Base-by-base conservation (phyloP, 495 filamentous ascomycete species). In the Penicillium cataractarum region DNA sequence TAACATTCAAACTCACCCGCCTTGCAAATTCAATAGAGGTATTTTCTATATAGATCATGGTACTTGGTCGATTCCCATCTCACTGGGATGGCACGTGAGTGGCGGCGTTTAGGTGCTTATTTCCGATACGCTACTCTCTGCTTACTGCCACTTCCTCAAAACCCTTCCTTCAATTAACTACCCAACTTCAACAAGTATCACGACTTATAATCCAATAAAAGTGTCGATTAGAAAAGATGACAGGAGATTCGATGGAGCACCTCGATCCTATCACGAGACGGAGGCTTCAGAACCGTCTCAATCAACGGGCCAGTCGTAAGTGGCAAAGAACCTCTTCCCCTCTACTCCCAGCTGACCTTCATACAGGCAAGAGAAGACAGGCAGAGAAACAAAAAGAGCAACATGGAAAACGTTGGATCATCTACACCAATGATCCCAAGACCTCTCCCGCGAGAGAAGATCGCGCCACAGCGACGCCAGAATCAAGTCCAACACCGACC, bases 241-340 rank as follows among this genome's bases (percentile, higher is more conserved):
- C 37, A 52, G 35, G 31, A 4, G 13, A 32, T 0, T 35, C 26
- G 0, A 22, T 21, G 6, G 32, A 33, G 21, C 9, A 35, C 46
- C 55, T 58, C 27, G 71, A 71, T 35, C n/a, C 65, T 10, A 59
- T 42, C 10, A 40, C 63, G 7, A 61, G 63, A 17, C 54, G 70
- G 32, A 64, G 59, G 27, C 55, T 67, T 4, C 70, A 72, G 29
- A 72, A 72, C 60, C 67, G 70, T 35, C 57, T 72, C 51, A 72
- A 72, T 32, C 65, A 70, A 56, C 64, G 62, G 26, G 65, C 70
- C 3, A 68, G 68, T n/a, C 68, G 70, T 72, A 37, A 57, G 70
- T 57, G 56, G 26, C 48, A 37, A 12, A 0, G 15, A 2, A 6
- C 6, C 39, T 24, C 21, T n/a, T 24, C 42, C 55, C 55, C 26